Evolutionary conservation across 179 eudicot species (phyloP).

Genomic region (Patellifolia procumbens): DNA sequence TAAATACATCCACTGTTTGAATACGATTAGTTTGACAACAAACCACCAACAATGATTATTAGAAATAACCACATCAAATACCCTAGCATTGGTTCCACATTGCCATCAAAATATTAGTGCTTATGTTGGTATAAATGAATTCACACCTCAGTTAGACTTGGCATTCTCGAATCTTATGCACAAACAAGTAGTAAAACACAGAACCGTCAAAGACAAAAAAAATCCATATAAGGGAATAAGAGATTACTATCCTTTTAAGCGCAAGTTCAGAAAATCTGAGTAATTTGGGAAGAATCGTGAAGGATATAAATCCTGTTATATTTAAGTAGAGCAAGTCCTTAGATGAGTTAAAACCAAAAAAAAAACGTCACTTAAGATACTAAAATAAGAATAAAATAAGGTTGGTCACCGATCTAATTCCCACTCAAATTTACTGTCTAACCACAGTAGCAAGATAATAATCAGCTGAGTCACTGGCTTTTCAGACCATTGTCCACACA

Average conservation of each 20-base stretch:
- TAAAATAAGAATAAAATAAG: background rate
- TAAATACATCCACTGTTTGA: background rate
- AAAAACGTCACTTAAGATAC: background rate
- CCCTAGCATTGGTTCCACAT: background rate
- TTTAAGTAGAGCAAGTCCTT: background rate
- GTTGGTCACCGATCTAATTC: background rate
- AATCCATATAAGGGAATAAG: background rate
- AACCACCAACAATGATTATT: background rate
- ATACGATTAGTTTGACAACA: background rate
- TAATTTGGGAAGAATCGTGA: slow-evolving; percentile 5
- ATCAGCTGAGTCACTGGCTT: background rate
- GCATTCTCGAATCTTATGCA: background rate
- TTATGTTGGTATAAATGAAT: background rate
- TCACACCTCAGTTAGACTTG: no score
- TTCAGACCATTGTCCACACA: background rate
- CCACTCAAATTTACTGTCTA: background rate
- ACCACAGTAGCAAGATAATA: background rate
- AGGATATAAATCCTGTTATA: slow-evolving; percentile 5
- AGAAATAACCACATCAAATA: background rate
- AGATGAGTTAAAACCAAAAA: background rate
- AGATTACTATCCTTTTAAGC: background rate
- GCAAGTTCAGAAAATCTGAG: slow-evolving; percentile 8
- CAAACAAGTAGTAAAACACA: background rate
- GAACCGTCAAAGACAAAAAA: background rate
- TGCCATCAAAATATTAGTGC: background rate